Base-by-base conservation (phyloP, 2,329 filamentous ascomycete genomes). In the Paraphaeosphaeria minitans region DNA sequence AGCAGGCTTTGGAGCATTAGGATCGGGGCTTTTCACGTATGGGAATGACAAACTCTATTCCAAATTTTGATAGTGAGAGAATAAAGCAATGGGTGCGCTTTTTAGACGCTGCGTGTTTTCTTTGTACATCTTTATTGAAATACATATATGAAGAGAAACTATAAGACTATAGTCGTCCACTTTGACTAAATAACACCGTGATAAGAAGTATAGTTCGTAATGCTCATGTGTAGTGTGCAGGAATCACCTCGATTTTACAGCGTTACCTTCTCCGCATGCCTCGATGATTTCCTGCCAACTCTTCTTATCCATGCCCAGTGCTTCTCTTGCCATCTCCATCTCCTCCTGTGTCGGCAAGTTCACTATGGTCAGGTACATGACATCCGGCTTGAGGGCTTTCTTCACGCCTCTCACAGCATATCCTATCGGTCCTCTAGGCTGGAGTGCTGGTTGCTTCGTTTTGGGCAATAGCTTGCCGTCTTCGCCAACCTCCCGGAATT, bases 301-400 rank as follows among this genome's bases (percentile, higher is more conserved):
- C 48, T 54, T 61, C 41, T 53, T 41, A 16, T 62, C 61, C 22
- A 57, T 42, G 4, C 43, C 58, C 39, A 66, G 19, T 37, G 50
- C 45, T 31, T 33, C 22, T 31, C 59, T 58, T 21, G 65, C 63
- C 39, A 61, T 58, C n/a, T 48, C 64, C 60, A 70, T 48, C 39
- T 71, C 67, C 27, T 66, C 65, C 47, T 68, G 58, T 12, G 51
- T 62, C 14, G 67, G 67, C 62, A 70, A 19, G 57, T 69, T 68
- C 8, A 71, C 69, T 55, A 69, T 62, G 52, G 63, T 67, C 43
- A 71, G 58, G 47, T 70, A 71, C 49, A 71, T 37, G 13, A 68
- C 57, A 56, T 66, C 60, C 49, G 61, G 31, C 47, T 42, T 46
- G 22, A 66, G 19, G 7, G 65, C 57, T 53, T 64, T 66, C 49